A percentile compares a stretch with the other conserved stretches of the same genome.
These are phyloP conservation scores for Fulvia fulva DNA, from an alignment of 2,329 filamentous ascomycete genomes.

Conservation along the genomic window DNA sequence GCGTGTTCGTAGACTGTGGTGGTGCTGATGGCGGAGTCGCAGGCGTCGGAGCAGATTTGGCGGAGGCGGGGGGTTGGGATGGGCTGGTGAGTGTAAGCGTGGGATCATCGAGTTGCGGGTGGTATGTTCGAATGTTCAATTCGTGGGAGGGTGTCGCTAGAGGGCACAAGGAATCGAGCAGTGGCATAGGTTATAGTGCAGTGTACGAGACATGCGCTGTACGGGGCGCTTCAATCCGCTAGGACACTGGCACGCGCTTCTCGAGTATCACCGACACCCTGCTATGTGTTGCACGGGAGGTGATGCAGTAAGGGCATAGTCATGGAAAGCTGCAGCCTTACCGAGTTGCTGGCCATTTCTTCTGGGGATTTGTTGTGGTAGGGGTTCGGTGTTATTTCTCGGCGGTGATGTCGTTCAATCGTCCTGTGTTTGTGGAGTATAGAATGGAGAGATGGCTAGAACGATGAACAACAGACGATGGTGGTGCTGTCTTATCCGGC, in stretches of 20 bases:
- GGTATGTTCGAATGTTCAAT: too few species aligned
- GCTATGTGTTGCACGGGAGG: too few species aligned
- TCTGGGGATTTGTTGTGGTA: conserved; percentile 13
- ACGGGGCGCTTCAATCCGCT: too few species aligned
- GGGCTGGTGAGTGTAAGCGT: conserved; percentile 54
- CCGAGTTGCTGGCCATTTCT: conserved; percentile 11
- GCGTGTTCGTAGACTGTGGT: conserved; percentile 82
- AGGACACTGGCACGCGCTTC: too few species aligned
- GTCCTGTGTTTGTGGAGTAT: neutral
- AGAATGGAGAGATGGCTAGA: neutral
- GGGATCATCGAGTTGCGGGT: neutral
- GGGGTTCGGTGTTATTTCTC: neutral
- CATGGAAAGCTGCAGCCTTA: conserved; percentile 4
- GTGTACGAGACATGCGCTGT: too few species aligned
- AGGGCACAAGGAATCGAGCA: too few species aligned
- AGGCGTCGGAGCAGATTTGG: conserved; percentile 84
- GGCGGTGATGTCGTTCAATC: neutral
- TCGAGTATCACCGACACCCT: too few species aligned
- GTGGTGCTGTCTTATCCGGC: neutral
- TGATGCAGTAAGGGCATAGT: neutral
- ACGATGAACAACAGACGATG: neutral
- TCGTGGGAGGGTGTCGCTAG: too few species aligned
- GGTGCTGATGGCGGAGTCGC: conserved; percentile 69
- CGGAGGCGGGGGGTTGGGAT: conserved; percentile 72
- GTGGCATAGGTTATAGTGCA: too few species aligned